These are phyloP conservation scores for Fusarium camptoceras DNA, from an alignment of 2,329 filamentous ascomycete species.

Conservation along the genomic window DNA sequence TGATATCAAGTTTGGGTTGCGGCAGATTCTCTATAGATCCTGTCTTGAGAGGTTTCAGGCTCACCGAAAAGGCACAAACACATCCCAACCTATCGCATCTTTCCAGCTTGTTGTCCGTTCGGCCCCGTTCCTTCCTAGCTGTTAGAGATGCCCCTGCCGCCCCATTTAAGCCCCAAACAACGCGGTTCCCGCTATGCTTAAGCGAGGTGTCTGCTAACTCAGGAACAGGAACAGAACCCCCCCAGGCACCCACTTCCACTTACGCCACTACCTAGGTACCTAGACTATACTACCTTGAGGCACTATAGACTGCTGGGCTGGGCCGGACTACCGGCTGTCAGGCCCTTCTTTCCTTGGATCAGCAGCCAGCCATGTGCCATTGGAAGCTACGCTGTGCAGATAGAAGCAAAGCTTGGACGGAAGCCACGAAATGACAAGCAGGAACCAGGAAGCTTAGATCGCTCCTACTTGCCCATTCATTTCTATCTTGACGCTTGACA, in stretches of 20 bases:
- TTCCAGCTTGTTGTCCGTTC: constrained; percentile 31
- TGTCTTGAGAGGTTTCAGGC: constrained; percentile 45
- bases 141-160: constrained; percentile 8
- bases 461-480: neutral
- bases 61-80: constrained; percentile 42
- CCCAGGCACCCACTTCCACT: constrained; percentile 7
- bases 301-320: neutral
- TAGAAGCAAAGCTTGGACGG: constrained; percentile 20
- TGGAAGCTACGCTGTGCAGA: constrained; percentile 13
- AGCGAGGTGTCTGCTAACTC: constrained; percentile 43
- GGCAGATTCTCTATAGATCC: constrained; percentile 37
- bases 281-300: neutral
- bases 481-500: neutral
- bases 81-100: constrained; percentile 38
- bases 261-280: neutral
- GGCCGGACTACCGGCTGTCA: neutral
- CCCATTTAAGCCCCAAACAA: constrained; percentile 43
- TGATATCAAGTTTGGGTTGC: constrained; percentile 25
- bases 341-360: neutral
- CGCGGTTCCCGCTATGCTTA: constrained; percentile 44
- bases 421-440: constrained; percentile 23
- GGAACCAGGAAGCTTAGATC: constrained; percentile 30
- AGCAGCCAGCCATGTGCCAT: constrained; percentile 15
- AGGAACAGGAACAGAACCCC: constrained; percentile 11
- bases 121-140: constrained; percentile 12